Conservation (phyloP, 257 asterid genomes). For the Prunella vulgaris region DNA sequence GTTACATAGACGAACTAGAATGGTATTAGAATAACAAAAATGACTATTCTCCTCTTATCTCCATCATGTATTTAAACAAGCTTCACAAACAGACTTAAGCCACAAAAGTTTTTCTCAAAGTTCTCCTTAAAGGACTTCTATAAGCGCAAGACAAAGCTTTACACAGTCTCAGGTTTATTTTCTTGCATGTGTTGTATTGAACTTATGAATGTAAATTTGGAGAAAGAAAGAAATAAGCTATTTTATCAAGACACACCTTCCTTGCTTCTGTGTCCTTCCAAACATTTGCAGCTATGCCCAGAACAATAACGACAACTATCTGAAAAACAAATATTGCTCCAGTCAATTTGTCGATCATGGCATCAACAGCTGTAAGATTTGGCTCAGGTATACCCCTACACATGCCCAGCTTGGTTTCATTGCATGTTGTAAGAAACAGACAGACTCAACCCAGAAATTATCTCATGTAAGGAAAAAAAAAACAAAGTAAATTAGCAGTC, state of each 20-base stretch:
- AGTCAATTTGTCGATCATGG: constrained; percentile 93
- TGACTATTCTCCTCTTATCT: constrained; percentile 2
- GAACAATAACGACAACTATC: constrained; percentile 91
- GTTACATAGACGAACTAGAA: neutral
- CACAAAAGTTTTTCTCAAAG: constrained; percentile 3
- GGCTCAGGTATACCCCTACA: too few relatives aligned
- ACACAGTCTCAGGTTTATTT: neutral
- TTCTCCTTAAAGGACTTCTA: neutral
- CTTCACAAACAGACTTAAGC: constrained; percentile 16
- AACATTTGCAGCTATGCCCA: constrained; percentile 94
- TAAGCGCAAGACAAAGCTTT: neutral
- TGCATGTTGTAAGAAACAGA: constrained; percentile 46
- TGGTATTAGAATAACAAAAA: neutral
- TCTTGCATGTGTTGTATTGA: constrained; percentile 2
- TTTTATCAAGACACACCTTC: constrained; percentile 48
- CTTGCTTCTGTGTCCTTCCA: constrained; percentile 99
- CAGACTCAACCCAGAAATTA: neutral
- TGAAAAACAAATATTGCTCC: constrained; percentile 98
- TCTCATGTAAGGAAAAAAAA: constrained; percentile 7
- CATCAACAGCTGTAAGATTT: constrained; percentile 55
- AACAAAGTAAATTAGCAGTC: neutral
- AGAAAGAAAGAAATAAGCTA: constrained; percentile 10
- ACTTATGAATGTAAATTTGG: neutral
- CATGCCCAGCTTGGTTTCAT: constrained; percentile 90
- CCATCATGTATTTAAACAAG: neutral